These are phyloP conservation scores for Claviceps pazoutovae DNA, from an alignment of 2,329 filamentous ascomycete species.

Conservation along the genomic window DNA sequence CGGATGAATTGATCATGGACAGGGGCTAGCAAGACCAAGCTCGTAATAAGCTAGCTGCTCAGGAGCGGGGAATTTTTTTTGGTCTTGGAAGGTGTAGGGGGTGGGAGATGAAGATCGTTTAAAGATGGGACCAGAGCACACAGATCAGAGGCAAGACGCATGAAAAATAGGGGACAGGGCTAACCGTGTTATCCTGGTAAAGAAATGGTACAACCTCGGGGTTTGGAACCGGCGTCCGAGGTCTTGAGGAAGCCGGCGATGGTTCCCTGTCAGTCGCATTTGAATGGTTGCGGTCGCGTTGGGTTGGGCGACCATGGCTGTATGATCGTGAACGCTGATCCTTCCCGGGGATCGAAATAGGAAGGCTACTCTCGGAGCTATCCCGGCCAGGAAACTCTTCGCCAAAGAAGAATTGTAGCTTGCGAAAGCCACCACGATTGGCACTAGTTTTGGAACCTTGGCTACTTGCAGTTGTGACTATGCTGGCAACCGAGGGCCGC, in stretches of 20 bases:
- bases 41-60: neutral
- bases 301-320: conserved; percentile 39
- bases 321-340: conserved; percentile 52
- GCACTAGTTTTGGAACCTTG: conserved; percentile 64
- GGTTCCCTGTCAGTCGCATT: conserved; percentile 58
- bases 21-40: neutral
- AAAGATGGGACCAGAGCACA: neutral
- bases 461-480: conserved; percentile 66
- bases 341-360: conserved; percentile 33
- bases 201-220: conserved; percentile 96
- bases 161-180: conserved; percentile 14
- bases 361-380: conserved; percentile 57
- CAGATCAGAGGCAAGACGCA: conserved; percentile 1
- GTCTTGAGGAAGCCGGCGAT: conserved; percentile 63
- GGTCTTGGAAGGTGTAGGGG: neutral
- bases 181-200: conserved; percentile 67
- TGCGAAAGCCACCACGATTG: conserved; percentile 60
- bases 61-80: neutral
- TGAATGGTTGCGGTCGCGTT: conserved; percentile 71
- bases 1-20: neutral
- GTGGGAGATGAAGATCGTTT: conserved; percentile 1
- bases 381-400: conserved; percentile 70
- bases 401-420: conserved; percentile 82
- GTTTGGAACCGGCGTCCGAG: conserved; percentile 72
- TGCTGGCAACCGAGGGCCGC: conserved; percentile 76